Evolutionary conservation across 768 basidiomycete species (phyloP).

Genomic region (Russula earlei): DNA sequence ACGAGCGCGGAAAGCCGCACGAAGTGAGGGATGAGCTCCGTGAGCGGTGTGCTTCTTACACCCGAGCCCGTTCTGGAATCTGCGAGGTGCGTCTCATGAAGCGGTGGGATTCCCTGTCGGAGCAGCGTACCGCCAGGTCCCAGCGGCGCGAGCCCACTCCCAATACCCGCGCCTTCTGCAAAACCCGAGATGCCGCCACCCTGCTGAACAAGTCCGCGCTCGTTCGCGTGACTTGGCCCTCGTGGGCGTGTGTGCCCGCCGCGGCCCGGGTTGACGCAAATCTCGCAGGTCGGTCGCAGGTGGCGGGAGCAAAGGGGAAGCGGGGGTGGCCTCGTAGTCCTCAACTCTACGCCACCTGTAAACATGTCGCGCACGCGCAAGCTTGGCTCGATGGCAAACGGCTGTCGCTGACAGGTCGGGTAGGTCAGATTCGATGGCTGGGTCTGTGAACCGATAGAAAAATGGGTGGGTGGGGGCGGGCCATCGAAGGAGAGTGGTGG

Average conservation of each 20-base stretch:
- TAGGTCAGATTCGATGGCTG: neutral
- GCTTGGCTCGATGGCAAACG: conserved; percentile 20
- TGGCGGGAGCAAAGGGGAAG: conserved; percentile 64
- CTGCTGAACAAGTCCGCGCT: conserved; percentile 18
- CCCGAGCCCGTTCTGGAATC: conserved; percentile 25
- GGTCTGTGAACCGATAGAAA: conserved; percentile 21
- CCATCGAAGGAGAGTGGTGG: neutral
- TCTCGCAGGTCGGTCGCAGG: conserved; percentile 62
- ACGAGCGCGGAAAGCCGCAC: conserved; percentile 70
- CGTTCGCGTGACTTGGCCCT: conserved; percentile 4
- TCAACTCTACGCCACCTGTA: conserved; percentile 50
- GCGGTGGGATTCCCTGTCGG: conserved; percentile 32
- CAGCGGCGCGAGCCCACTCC: conserved; percentile 55
- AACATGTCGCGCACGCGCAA: conserved; percentile 45
- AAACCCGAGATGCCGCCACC: conserved; percentile 58
- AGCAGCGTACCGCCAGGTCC: conserved; percentile 48
- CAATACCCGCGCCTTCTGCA: conserved; percentile 67
- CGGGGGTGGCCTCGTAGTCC: conserved; percentile 52
- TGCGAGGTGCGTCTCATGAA: conserved; percentile 6
- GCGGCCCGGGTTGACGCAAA: conserved; percentile 57
- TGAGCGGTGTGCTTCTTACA: conserved; percentile 53
- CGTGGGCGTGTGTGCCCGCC: conserved; percentile 22
- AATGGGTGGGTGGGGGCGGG: too few species aligned
- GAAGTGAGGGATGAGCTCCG: conserved; percentile 61
- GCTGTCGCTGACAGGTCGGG: conserved; percentile 5